These are phyloP conservation scores for Ophiocordyceps robertsii DNA, from an alignment of 2,329 filamentous ascomycete genomes.

Conservation along the genomic window DNA sequence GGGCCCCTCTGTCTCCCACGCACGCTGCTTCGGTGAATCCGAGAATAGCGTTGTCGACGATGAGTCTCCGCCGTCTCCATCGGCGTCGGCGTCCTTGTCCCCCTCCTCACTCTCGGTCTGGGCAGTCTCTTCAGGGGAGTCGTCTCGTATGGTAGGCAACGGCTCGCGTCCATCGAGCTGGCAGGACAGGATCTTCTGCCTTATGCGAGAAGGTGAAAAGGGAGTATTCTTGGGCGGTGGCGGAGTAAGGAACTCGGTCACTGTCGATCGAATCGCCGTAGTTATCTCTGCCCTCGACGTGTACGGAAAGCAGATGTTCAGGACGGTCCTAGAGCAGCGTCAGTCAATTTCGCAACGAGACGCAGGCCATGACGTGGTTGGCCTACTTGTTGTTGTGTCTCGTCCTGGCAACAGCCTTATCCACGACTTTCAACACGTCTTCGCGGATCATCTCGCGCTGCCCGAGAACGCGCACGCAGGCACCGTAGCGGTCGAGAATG, in stretches of 20 bases:
- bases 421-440: slow-evolving; percentile 80
- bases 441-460: slow-evolving; percentile 71
- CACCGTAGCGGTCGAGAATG: slow-evolving; percentile 83
- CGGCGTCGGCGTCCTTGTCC: slow-evolving; percentile 21
- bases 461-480: slow-evolving; percentile 72
- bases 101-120: slow-evolving; percentile 29
- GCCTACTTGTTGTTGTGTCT: slow-evolving; percentile 68
- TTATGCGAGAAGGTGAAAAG: slow-evolving; percentile 81
- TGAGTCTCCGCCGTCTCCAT: slow-evolving; percentile 40
- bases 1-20: slow-evolving; percentile 16
- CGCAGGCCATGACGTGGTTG: no score
- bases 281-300: slow-evolving; percentile 94
- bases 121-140: slow-evolving; percentile 25
- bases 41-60: slow-evolving; percentile 46
- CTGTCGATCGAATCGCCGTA: slow-evolving; percentile 73
- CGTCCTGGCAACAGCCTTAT: slow-evolving; percentile 75
- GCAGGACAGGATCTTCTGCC: slow-evolving; percentile 67
- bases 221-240: slow-evolving; percentile 51
- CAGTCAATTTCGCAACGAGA: slow-evolving; percentile 1
- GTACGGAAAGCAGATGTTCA: slow-evolving; percentile 98
- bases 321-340: slow-evolving; percentile 28
- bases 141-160: slow-evolving; percentile 35
- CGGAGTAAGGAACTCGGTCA: slow-evolving; percentile 72
- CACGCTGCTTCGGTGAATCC: slow-evolving; percentile 33
- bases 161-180: slow-evolving; percentile 36